Base-by-base conservation (phyloP, 306 rosid genomes). In the Cicer chorassanicum region DNA sequence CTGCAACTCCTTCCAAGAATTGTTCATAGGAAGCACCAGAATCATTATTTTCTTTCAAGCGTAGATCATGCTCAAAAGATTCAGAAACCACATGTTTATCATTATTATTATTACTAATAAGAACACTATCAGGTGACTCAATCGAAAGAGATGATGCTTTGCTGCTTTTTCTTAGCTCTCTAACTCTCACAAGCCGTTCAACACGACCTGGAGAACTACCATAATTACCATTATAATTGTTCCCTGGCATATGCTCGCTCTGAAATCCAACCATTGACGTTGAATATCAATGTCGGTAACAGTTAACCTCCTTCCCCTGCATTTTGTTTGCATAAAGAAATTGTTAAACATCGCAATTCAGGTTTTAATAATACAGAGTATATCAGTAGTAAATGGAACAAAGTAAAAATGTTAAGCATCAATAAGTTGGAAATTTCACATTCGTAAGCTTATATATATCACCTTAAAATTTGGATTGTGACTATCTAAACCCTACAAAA, bases 181-280 rank as follows among this genome's bases (percentile, higher is more conserved):
- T 89, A 0, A 8, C 95, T 80, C 84, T 88, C 77, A 92, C 42
- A 18, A 88, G 92, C 59, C 99, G 89, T 67, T 59, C 95, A 66
- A 81, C 40, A 49, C 99, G 97, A 81, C 69, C 65, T 34, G 91
- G 85, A 44, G 62, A 3, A 65, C 49, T 61, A 78, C 67, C 45
- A 65, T 82, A 71, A 77, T 73, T 76, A 77, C 86, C 84, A 78
- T 88, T 81, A 86, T 66, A 87, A 84, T 82, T 85, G 78, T 80
- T 88, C 71, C 87, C 98, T 65, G 92, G 86, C 90, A 88, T 94
- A 51, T 41, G 96, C 69, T 86, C 97, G 61, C 88, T 87, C 82
- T 80, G 81, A 51, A 85, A 82, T 72, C 85, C 69, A 85, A 77
- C 87, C 86, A 81, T 79, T 79, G 80, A 16, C 73, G 73, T 66